Evolutionary conservation across 768 basidiomycete genomes (phyloP).

Genomic region (Agaricus sinodeliciosus): DNA sequence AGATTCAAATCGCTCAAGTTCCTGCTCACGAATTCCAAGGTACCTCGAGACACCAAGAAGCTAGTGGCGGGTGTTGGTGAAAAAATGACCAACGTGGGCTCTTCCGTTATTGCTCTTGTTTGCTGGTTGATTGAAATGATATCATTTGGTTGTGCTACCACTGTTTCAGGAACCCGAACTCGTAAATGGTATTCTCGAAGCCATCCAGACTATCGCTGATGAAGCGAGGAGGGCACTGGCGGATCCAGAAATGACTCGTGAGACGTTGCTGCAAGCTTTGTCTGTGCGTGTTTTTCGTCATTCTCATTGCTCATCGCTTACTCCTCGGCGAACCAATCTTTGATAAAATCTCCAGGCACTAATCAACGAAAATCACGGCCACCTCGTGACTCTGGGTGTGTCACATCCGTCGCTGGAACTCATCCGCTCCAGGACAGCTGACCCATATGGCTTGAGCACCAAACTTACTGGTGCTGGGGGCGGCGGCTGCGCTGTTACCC

Average conservation of each 20-base stretch:
- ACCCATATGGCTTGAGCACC: conserved; percentile 71
- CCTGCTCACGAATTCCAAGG: conserved; percentile 87
- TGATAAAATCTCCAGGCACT: conserved; percentile 43
- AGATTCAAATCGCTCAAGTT: conserved; percentile 91
- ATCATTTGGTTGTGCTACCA: background rate
- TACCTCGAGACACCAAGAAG: conserved; percentile 91
- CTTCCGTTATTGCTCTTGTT: background rate
- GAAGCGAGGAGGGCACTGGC: conserved; percentile 71
- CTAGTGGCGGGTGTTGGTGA: conserved; percentile 86
- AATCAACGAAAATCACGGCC: conserved; percentile 84
- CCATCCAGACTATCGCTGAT: conserved; percentile 83
- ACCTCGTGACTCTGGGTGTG: conserved; percentile 81
- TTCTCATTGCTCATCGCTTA: conserved; percentile 10
- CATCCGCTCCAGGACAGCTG: conserved; percentile 65
- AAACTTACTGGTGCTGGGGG: conserved; percentile 98
- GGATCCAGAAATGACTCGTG: conserved; percentile 65
- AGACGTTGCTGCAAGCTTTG: conserved; percentile 55
- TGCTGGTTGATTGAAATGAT: background rate
- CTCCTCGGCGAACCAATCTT: conserved; percentile 4
- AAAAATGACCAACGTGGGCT: conserved; percentile 54
- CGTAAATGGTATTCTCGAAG: conserved; percentile 67
- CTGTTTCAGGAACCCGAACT: conserved; percentile 70
- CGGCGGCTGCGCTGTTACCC: conserved; percentile 95
- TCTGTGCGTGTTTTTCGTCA: conserved; percentile 45
- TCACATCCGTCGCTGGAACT: conserved; percentile 85